Evolutionary conservation across 73 alveolate species (phyloP), one percentile per base, ranked within the genome.

Genomic region (Paramecium tetraurelia): DNA sequence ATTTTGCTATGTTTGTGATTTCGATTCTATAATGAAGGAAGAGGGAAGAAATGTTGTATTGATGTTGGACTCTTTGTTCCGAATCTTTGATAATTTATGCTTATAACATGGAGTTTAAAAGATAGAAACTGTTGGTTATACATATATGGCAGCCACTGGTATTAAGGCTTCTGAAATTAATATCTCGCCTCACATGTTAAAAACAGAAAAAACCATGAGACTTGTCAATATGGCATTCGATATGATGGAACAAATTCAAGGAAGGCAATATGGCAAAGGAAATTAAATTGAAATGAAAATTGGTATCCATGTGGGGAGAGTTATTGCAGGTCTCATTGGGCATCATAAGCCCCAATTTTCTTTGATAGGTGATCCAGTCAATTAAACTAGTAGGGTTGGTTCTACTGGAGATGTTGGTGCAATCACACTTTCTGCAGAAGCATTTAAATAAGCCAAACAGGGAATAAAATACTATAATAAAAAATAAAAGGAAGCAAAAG

Each of bases 301-400:
- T 0, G 99, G 99, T 35, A 97, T 98, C 38, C 99, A 98, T 93
- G 96, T 95, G 59, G 99, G 99, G 16, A 95, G 97, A 80, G 99
- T 98, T 21, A 97, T 98, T 70, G 97, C 99, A 9, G 99, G 99
- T 8, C 99, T 98, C 33, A 98, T 98, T 8, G 99, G 99, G 0
- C 96, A 98, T 43, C 99, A 96, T 69, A 98, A 98, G 50, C 99
- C 99, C 5, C 94, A 98, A 90, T 98, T 98, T 95, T 95, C 99
- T 10, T 92, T 98, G 50, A 96, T 98, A 29, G 99, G 99, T 11
- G 99, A 97, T 92, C 95, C 99, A 11, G 99, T 97, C 10, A 97
- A 97, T 89, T 95, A 97, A 35, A 97, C 99, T 12, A 92, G 98
- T 44, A 95, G 99, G 92, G 97, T 98, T 93, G 94, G 99, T 85